Conservation (phyloP, 352 stramenopile genomes). For the Phytophthora agathidicida region DNA sequence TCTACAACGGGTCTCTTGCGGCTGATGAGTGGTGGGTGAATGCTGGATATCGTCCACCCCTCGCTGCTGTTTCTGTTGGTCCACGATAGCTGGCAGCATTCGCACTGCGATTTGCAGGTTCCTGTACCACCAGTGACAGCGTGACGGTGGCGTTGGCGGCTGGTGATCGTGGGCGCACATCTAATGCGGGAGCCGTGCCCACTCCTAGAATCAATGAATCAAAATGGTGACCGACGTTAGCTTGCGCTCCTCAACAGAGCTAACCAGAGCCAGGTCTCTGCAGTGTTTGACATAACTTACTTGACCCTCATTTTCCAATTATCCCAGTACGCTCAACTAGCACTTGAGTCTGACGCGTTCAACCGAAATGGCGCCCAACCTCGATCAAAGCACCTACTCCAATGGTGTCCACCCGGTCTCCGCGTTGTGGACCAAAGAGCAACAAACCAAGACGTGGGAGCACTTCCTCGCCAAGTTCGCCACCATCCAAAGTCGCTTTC, state of each 20-base stretch:
- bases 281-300: not conserved
- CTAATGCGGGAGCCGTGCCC: not conserved
- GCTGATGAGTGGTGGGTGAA: too few relatives aligned
- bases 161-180: too few relatives aligned
- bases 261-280: not conserved
- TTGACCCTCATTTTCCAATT: slow-evolving; percentile 10
- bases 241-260: not conserved
- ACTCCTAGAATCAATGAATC: not conserved
- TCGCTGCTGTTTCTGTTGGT: too few relatives aligned
- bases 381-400: slow-evolving; percentile 9
- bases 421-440: slow-evolving; percentile 3
- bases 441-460: slow-evolving; percentile 15
- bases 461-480: slow-evolving; percentile 26
- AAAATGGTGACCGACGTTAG: too few relatives aligned
- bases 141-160: too few relatives aligned
- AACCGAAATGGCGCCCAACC: slow-evolving; percentile 17
- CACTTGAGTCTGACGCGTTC: too few relatives aligned
- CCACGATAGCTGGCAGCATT: too few relatives aligned
- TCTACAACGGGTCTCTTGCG: too few relatives aligned
- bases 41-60: too few relatives aligned
- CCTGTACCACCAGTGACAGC: too few relatives aligned
- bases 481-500: slow-evolving; percentile 19
- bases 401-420: not conserved
- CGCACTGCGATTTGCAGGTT: too few relatives aligned
- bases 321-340: not conserved